These are phyloP conservation scores for Russula compacta DNA, from an alignment of 768 basidiomycete genomes.

Conservation along the genomic window DNA sequence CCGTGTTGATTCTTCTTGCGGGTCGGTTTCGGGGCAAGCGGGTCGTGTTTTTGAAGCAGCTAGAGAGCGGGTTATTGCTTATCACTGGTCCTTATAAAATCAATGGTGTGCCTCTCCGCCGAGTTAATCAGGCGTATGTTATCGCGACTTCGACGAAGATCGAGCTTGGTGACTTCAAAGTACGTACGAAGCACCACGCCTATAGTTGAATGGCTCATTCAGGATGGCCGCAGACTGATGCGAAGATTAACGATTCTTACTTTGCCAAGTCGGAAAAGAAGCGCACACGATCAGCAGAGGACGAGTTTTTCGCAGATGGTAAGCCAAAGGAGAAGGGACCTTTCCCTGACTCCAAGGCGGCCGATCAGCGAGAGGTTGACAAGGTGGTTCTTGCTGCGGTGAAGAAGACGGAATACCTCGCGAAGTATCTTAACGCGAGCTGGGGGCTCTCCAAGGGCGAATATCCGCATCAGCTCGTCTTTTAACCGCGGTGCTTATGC, in stretches of 20 bases:
- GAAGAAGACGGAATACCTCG: conserved; percentile 84
- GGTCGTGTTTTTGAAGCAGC: conserved; percentile 96
- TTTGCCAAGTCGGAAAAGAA: conserved; percentile 75
- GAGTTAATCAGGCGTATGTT: conserved; percentile 98
- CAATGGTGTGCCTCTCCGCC: conserved; percentile 95
- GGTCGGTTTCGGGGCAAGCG: conserved; percentile 98
- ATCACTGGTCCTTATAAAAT: conserved; percentile 97
- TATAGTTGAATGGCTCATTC: not conserved
- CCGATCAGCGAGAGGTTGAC: conserved; percentile 87
- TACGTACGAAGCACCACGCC: conserved; percentile 31
- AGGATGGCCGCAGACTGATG: conserved; percentile 49
- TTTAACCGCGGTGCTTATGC: conserved; percentile 37
- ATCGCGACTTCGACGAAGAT: conserved; percentile 96
- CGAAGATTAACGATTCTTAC: conserved; percentile 90
- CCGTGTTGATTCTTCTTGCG: conserved; percentile 92
- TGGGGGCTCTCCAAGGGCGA: conserved; percentile 97
- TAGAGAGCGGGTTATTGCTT: conserved; percentile 83
- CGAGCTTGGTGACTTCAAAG: conserved; percentile 67
- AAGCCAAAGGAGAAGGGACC: conserved; percentile 85
- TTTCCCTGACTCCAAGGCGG: conserved; percentile 77
- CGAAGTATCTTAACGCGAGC: conserved; percentile 85
- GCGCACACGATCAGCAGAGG: conserved; percentile 74
- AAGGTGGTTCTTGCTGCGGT: conserved; percentile 69
- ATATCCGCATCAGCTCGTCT: conserved; percentile 89
- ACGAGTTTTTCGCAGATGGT: conserved; percentile 93